Conservation (phyloP, 495 filamentous ascomycete genomes). For the Penicilliopsis zonata region DNA sequence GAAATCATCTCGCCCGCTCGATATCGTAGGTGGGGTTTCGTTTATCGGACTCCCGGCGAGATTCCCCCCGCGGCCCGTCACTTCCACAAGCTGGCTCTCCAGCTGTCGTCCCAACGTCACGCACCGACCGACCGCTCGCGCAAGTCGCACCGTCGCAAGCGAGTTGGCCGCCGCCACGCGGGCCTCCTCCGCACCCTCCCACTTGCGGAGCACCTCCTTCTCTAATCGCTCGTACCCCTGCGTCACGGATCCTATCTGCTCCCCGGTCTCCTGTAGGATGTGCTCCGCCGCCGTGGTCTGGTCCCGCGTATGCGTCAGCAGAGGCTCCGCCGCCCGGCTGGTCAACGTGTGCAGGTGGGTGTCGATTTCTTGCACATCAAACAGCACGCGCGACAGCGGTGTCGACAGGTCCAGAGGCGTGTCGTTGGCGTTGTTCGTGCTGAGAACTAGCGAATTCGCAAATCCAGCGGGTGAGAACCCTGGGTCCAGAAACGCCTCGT, state of each 20-base stretch:
- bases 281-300: slow-evolving; percentile 55
- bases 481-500: slow-evolving; percentile 81
- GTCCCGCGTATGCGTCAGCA: slow-evolving; percentile 65
- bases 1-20: slow-evolving; percentile 46
- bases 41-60: slow-evolving; percentile 22
- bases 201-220: slow-evolving; percentile 69
- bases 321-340: slow-evolving; percentile 67
- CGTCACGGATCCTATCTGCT: slow-evolving; percentile 65
- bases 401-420: slow-evolving; percentile 86
- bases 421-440: slow-evolving; percentile 87
- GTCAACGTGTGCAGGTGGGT: slow-evolving; percentile 88
- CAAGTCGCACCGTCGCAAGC: slow-evolving; percentile 65
- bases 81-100: slow-evolving; percentile 64
- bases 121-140: slow-evolving; percentile 61
- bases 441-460: slow-evolving; percentile 76
- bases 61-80: slow-evolving; percentile 26
- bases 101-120: slow-evolving; percentile 75
- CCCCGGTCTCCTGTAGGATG: slow-evolving; percentile 60
- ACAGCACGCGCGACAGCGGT: slow-evolving; percentile 84
- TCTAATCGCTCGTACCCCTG: slow-evolving; percentile 74
- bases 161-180: slow-evolving; percentile 59
- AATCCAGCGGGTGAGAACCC: slow-evolving; percentile 68
- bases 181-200: slow-evolving; percentile 71
- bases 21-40: background rate
- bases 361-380: slow-evolving; percentile 95